Evolutionary conservation across 495 filamentous ascomycete species (phyloP).

Genomic region (Aspergillus mulundensis): DNA sequence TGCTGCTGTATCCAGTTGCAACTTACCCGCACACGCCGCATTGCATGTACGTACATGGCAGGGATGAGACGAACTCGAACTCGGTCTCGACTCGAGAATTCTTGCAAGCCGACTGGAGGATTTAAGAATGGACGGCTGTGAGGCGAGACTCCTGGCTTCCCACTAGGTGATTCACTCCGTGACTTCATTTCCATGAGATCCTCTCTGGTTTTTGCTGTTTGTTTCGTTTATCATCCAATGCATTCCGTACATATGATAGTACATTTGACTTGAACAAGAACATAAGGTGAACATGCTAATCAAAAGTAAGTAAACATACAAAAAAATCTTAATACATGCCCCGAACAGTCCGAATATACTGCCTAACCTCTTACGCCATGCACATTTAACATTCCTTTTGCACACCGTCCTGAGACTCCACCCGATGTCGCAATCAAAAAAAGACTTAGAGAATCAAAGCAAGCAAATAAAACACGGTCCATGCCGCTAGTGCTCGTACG

Average conservation of each 20-base stretch:
- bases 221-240: neutral
- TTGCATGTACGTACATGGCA: neutral
- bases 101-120: neutral
- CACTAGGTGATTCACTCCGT: too few relatives aligned
- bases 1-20: neutral
- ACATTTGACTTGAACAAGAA: neutral
- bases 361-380: constrained; percentile 7
- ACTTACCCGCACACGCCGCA: neutral
- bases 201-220: neutral
- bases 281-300: constrained; percentile 9
- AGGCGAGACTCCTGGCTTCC: too few relatives aligned
- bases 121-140: neutral
- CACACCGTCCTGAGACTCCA: neutral
- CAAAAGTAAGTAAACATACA: too few relatives aligned
- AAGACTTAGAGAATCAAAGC: neutral
- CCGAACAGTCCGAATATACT: neutral
- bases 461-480: neutral
- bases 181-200: too few relatives aligned
- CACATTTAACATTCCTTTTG: neutral
- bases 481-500: neutral
- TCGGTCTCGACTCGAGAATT: neutral
- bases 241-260: too few relatives aligned
- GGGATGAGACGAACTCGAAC: neutral
- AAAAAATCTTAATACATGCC: neutral
- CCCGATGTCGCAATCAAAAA: neutral